Base-by-base conservation (phyloP, 1,284 basidiomycete species). In the Coniferiporia weirii region DNA sequence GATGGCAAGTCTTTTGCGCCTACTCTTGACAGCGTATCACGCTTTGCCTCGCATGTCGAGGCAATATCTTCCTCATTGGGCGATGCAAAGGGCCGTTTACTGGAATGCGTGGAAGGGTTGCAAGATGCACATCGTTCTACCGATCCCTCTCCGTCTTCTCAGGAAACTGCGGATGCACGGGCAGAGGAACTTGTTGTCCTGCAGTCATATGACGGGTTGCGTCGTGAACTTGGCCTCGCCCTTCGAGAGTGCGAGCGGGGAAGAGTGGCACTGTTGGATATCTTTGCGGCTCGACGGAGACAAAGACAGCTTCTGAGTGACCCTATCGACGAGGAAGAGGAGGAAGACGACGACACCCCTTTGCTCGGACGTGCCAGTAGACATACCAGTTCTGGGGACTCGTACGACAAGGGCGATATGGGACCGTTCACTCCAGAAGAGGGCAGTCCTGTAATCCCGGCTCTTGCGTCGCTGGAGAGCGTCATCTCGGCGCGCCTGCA, bases 241-340 rank as follows among this genome's bases (percentile, higher is more conserved):
- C 71, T 91, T 15, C 74, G 88, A 9, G 89, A 91, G 65, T 91
- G 89, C 66, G 89, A 92, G 69, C 79, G 90, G 3, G 89, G 89
- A 0, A 75, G 85, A 13, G 83, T 83, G 49, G 76, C 78, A 9
- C 72, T 92, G 27, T 64, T 85, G 2, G 79, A 84, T 50, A 70
- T 85, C 57, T 69, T 89, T 4, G 68, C 73, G n/a, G 79, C 83
- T 0, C 72, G 73, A 0, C 67, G 71, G 1, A 72, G 72, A 1
- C 10, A 74, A 75, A 2, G 69, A 71, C 0, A 68, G 68, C 0
- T 62, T 2, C 61, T 57, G 7, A 55, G 15, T 32, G 53, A 63
- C 40, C 43, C 27, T 15, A 32, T 35, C n/a, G 61, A 62, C 9
- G 38, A 40, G 20, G 54, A 34, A 46, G 44, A 59, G 32, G 52